A percentile compares a stretch with the other conserved stretches of the same genome.
Evolutionary conservation across 805 yeast genomes (phyloP).

Genomic region (Diddensiella transvaalensis): DNA sequence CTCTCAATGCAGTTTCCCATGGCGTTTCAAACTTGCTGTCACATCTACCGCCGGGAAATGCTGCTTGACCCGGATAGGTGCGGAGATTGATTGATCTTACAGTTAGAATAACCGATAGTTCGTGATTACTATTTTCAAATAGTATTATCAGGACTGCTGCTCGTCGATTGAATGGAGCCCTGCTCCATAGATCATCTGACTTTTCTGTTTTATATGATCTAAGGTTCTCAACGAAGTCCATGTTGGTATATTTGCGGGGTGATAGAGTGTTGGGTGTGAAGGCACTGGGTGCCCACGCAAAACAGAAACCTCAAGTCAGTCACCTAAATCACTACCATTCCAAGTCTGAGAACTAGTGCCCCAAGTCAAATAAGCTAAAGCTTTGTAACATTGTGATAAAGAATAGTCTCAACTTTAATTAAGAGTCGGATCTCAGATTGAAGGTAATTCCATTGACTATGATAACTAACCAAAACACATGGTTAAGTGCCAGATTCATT

Average conservation of each 20-base stretch:
- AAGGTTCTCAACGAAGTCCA: neutral
- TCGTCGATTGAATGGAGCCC: conserved; percentile 56
- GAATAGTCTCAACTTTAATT: too few relatives aligned
- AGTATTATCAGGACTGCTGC: conserved; percentile 69
- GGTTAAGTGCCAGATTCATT: too few relatives aligned
- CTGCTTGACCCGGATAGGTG: conserved; percentile 75
- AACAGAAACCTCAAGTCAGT: too few relatives aligned
- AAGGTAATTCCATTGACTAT: too few relatives aligned
- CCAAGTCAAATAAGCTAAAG: too few relatives aligned
- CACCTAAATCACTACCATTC: too few relatives aligned
- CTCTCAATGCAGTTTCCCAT: conserved; percentile 70
- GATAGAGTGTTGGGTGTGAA: too few relatives aligned
- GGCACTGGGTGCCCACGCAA: too few relatives aligned
- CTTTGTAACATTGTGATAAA: too few relatives aligned
- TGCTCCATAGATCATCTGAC: conserved; percentile 37
- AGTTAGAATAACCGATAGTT: conserved; percentile 70
- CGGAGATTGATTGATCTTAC: conserved; percentile 63
- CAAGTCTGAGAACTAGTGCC: too few relatives aligned
- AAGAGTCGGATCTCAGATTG: too few relatives aligned
- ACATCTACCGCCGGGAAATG: conserved; percentile 83
- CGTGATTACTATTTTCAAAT: conserved; percentile 48
- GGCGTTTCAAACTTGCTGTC: conserved; percentile 38
- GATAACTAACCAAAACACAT: too few relatives aligned
- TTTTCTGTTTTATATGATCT: conserved; percentile 2
- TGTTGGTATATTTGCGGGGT: neutral